phyloP scores from a whole-genome alignment of 768 basidiomycete genomes.

The Macrolepiota dolichaula region DNA sequence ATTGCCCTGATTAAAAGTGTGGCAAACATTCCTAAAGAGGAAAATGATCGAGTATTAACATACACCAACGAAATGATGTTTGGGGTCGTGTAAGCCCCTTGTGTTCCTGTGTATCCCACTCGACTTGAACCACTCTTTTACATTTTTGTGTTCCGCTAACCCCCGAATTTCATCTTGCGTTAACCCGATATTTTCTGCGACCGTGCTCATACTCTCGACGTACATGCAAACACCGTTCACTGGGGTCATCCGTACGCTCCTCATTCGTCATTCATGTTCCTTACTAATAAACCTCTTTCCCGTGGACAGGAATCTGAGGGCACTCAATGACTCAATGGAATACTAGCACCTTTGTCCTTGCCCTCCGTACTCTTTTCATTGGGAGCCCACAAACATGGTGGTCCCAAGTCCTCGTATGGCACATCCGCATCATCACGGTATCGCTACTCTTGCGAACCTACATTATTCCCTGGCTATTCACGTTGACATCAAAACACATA shows the following conservation, averaged over 20 bases:
- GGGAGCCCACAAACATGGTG: slow-evolving; percentile 28
- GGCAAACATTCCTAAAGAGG: slow-evolving; percentile 3
- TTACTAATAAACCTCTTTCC: background rate
- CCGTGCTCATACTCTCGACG: background rate
- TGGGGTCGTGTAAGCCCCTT: background rate
- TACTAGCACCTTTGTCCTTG: background rate
- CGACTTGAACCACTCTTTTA: background rate
- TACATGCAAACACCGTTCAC: background rate
- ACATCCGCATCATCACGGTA: slow-evolving; percentile 48
- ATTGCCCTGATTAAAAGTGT: background rate
- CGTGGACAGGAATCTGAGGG: background rate
- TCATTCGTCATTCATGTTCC: background rate
- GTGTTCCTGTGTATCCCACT: background rate
- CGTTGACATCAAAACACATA: slow-evolving; percentile 57
- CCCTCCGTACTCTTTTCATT: slow-evolving; percentile 24
- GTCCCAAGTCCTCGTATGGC: slow-evolving; percentile 46
- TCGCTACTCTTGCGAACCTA: slow-evolving; percentile 63
- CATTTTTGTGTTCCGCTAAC: background rate
- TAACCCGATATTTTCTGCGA: background rate
- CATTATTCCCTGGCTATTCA: slow-evolving; percentile 61
- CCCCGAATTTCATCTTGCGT: too few species aligned
- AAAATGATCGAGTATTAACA: background rate
- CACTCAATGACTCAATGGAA: slow-evolving; percentile 10
- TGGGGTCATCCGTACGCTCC: background rate
- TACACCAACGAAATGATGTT: background rate